These are phyloP conservation scores for Cnidoscolus chayamansa DNA, from an alignment of 441 rosid species.

Conservation along the genomic window DNA sequence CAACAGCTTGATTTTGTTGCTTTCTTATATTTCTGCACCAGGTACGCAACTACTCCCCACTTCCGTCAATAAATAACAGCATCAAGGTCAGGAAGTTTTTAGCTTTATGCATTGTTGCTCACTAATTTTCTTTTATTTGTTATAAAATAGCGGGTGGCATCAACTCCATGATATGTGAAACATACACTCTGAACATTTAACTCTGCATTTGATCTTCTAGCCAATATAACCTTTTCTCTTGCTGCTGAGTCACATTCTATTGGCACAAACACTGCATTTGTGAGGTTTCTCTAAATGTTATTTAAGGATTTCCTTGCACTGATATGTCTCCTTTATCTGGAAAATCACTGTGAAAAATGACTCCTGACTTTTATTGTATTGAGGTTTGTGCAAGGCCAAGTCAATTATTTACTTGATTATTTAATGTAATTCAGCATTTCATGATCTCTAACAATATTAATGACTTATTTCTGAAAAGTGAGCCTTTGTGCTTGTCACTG, in stretches of 20 bases:
- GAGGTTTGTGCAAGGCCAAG: constrained; percentile 1
- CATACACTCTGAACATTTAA: neutral
- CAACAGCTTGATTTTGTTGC: constrained; percentile 15
- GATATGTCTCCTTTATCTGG: neutral
- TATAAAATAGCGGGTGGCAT: neutral
- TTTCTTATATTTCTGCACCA: constrained; percentile 29
- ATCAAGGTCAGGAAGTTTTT: constrained; percentile 52
- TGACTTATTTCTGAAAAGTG: constrained; percentile 1
- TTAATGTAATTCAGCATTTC: neutral
- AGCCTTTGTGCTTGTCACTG: neutral
- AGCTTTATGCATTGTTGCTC: neutral
- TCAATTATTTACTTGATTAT: neutral
- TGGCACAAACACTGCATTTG: neutral
- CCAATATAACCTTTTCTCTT: neutral
- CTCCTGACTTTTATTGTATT: neutral
- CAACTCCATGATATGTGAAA: neutral
- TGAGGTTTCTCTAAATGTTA: neutral
- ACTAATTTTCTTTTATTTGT: neutral
- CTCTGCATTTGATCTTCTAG: neutral
- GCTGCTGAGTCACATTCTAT: neutral
- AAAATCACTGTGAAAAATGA: neutral
- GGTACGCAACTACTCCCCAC: constrained; percentile 79
- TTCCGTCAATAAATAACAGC: constrained; percentile 77
- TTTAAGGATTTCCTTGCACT: neutral
- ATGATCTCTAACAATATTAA: neutral